phyloP scores from a whole-genome alignment of 345 rosid species.

The Camelina sativa region DNA sequence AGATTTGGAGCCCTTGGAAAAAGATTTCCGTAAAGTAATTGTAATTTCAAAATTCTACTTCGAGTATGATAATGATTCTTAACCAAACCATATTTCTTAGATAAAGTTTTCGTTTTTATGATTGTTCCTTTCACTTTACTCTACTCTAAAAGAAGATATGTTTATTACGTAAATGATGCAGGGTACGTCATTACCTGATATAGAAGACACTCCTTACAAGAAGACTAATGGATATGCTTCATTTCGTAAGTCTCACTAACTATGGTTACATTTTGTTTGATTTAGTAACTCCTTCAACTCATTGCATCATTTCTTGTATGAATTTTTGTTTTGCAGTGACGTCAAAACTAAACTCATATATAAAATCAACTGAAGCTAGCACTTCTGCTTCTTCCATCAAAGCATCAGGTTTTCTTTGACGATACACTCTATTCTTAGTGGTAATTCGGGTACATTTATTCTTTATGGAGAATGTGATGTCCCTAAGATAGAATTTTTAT shows the following conservation, averaged over 20 bases:
- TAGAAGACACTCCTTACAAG: conserved; percentile 74
- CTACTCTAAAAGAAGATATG: neutral
- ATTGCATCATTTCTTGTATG: conserved; percentile 1
- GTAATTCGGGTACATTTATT: conserved; percentile 6
- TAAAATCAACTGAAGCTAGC: conserved; percentile 30
- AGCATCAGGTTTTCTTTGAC: conserved; percentile 30
- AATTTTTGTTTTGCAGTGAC: conserved; percentile 48
- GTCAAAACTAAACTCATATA: conserved; percentile 40
- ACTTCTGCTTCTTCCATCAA: conserved; percentile 34
- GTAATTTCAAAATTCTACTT: neutral
- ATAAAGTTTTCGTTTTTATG: neutral
- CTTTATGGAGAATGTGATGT: conserved; percentile 1
- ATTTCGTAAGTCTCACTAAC: conserved; percentile 47
- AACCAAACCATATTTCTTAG: neutral
- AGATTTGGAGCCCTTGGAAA: conserved; percentile 38
- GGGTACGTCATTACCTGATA: conserved; percentile 60
- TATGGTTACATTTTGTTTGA: neutral
- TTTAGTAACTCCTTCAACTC: neutral
- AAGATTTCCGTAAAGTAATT: conserved; percentile 24
- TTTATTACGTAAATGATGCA: conserved; percentile 39
- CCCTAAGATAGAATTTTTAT: conserved; percentile 16
- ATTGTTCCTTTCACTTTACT: neutral
- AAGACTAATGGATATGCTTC: conserved; percentile 46
- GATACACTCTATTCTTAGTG: neutral
- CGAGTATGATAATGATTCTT: neutral